Evolutionary conservation across 805 yeast species (phyloP).

Genomic region (Cyberlindnera galapagoensis): DNA sequence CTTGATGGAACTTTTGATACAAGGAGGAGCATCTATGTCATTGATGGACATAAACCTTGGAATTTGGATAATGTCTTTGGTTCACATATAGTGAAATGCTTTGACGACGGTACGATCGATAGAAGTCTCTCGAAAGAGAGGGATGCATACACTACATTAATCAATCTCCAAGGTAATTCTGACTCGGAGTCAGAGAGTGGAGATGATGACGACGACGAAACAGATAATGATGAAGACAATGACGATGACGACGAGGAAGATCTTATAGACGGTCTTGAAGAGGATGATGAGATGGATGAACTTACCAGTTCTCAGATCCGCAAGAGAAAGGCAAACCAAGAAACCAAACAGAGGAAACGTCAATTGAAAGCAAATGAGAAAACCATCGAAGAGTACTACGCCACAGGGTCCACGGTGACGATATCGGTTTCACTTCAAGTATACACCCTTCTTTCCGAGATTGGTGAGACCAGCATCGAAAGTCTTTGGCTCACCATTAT

Average conservation of each 20-base stretch:
- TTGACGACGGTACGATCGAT: constrained; percentile 80
- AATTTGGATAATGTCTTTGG: constrained; percentile 89
- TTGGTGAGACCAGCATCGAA: constrained; percentile 71
- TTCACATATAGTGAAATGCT: constrained; percentile 65
- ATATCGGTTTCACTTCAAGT: constrained; percentile 74
- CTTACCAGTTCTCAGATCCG: constrained; percentile 22
- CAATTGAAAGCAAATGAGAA: constrained; percentile 43
- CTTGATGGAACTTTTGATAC: constrained; percentile 27
- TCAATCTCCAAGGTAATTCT: constrained; percentile 34
- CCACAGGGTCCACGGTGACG: constrained; percentile 72
- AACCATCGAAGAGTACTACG: constrained; percentile 66
- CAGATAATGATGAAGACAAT: constrained; percentile 25
- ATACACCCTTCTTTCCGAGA: constrained; percentile 69
- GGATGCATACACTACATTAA: constrained; percentile 52
- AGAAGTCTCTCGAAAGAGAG: constrained; percentile 49
- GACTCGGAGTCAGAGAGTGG: constrained; percentile 32
- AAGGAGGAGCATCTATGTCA: constrained; percentile 62
- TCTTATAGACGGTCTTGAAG: constrained; percentile 16
- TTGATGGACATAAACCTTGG: constrained; percentile 97
- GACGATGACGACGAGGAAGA: constrained; percentile 26
- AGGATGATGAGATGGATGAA: constrained; percentile 25
- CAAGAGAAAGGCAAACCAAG: constrained; percentile 23
- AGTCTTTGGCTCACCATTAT: constrained; percentile 83
- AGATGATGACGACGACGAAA: constrained; percentile 26
- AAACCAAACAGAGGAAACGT: constrained; percentile 34